A percentile compares a stretch with the other conserved stretches of the same genome.
phyloP scores from a whole-genome alignment of 2,329 filamentous ascomycete genomes.

The Thielaviopsis ethacetica region DNA sequence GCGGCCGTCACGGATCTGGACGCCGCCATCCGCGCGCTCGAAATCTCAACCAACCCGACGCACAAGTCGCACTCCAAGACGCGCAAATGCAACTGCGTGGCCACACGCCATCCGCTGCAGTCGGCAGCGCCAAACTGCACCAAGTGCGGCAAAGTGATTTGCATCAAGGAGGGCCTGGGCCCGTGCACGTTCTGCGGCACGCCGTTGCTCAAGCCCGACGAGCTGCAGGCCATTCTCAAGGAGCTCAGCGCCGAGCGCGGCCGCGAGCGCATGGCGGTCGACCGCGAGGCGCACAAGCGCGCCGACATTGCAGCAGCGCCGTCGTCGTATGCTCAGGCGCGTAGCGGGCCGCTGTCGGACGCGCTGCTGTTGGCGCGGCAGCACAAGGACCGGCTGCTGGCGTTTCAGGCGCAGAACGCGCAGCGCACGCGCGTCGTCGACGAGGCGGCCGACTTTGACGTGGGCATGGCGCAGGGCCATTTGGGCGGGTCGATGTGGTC shows the following conservation, averaged over 20 bases:
- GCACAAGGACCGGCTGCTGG: constrained; percentile 66
- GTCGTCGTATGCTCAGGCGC: constrained; percentile 39
- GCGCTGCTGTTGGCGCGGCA: constrained; percentile 50
- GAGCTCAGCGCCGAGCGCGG: constrained; percentile 75
- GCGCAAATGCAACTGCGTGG: constrained; percentile 74
- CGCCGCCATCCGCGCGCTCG: constrained; percentile 72
- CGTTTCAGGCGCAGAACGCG: constrained; percentile 75
- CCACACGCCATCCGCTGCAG: constrained; percentile 71
- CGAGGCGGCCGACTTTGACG: constrained; percentile 54
- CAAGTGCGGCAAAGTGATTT: constrained; percentile 86
- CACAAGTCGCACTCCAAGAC: constrained; percentile 37
- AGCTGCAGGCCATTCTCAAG: constrained; percentile 73
- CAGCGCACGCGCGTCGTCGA: constrained; percentile 71
- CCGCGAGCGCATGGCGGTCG: constrained; percentile 66
- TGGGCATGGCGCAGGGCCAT: constrained; percentile 25
- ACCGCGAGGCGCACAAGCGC: constrained; percentile 52
- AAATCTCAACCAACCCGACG: constrained; percentile 79
- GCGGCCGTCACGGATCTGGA: constrained; percentile 55
- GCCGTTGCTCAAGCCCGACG: constrained; percentile 52
- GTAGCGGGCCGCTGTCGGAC: constrained; percentile 19
- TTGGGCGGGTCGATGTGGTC: constrained; percentile 59
- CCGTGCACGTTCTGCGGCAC: constrained; percentile 82
- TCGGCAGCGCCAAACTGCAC: constrained; percentile 87
- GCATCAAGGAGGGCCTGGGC: constrained; percentile 81
- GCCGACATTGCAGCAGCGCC: constrained; percentile 48